These are phyloP conservation scores for Mycena capillaripes DNA, from an alignment of 768 basidiomycete species.

Conservation along the genomic window DNA sequence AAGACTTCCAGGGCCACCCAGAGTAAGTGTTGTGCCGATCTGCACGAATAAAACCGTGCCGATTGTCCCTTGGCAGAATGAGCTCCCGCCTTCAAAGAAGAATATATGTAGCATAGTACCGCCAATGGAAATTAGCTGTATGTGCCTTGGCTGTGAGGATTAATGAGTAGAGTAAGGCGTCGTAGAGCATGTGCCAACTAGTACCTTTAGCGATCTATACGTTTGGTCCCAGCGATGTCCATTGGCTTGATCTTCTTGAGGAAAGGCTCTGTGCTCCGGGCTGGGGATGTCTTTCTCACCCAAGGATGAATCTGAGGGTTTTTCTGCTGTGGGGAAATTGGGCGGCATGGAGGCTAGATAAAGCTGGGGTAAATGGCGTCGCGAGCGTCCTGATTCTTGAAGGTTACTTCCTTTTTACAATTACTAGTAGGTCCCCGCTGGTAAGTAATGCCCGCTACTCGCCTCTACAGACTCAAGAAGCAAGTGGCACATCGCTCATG, in stretches of 20 bases:
- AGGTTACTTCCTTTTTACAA: too few relatives aligned
- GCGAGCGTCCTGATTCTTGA: too few relatives aligned
- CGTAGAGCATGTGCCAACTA: too few relatives aligned
- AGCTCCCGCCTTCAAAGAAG: not conserved
- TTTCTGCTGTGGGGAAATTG: not conserved
- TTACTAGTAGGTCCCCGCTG: too few relatives aligned
- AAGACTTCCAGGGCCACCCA: constrained; percentile 67
- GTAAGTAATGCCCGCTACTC: too few relatives aligned
- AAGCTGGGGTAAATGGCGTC: not conserved
- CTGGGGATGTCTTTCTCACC: not conserved
- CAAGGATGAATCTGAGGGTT: not conserved
- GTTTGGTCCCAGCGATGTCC: not conserved
- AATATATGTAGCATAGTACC: not conserved
- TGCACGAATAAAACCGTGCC: constrained; percentile 85
- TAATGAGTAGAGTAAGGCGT: too few relatives aligned
- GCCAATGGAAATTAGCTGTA: constrained; percentile 63
- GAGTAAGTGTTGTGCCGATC: constrained; percentile 68
- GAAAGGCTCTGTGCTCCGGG: not conserved
- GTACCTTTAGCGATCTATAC: constrained; percentile 12
- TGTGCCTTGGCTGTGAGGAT: constrained; percentile 65
- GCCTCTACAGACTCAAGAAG: too few relatives aligned
- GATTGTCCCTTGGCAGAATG: constrained; percentile 63
- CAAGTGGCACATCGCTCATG: too few relatives aligned
- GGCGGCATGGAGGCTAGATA: not conserved
- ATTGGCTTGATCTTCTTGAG: not conserved